phyloP scores from a whole-genome alignment of 1,139 yeast species.

The Saccharomyces hybrid region DNA sequence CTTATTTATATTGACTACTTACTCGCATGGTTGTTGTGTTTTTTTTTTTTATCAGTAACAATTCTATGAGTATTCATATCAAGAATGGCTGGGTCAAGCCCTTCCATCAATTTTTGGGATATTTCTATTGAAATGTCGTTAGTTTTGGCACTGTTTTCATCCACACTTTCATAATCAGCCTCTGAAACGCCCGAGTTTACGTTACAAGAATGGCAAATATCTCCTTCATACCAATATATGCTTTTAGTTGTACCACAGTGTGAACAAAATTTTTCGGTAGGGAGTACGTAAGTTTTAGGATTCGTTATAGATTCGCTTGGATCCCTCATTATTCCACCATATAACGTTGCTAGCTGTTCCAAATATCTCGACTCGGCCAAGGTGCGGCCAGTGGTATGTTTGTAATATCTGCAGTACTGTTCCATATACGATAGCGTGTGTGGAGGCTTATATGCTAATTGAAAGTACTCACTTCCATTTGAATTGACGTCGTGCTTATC shows the following conservation, averaged over 20 bases:
- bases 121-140: too few relatives aligned
- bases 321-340: not conserved
- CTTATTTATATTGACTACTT: too few relatives aligned
- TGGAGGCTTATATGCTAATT: slow-evolving; percentile 3
- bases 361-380: slow-evolving; percentile 10
- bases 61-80: too few relatives aligned
- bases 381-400: slow-evolving; percentile 7
- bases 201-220: slow-evolving; percentile 21
- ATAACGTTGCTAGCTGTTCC: slow-evolving; percentile 7
- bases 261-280: slow-evolving; percentile 7
- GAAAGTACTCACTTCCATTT: slow-evolving; percentile 1
- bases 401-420: slow-evolving; percentile 10
- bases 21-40: too few relatives aligned
- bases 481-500: slow-evolving; percentile 10
- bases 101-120: not conserved
- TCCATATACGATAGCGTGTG: slow-evolving; percentile 8
- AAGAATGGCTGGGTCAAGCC: too few relatives aligned
- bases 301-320: not conserved
- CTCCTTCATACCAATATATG: slow-evolving; percentile 16
- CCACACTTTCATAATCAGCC: not conserved
- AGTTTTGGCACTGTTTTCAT: too few relatives aligned
- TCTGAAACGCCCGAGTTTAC: not conserved
- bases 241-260: slow-evolving; percentile 11
- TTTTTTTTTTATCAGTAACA: too few relatives aligned
- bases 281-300: not conserved